Conservation (phyloP, 2,329 filamentous ascomycete genomes). For the Neonectria hederae region DNA sequence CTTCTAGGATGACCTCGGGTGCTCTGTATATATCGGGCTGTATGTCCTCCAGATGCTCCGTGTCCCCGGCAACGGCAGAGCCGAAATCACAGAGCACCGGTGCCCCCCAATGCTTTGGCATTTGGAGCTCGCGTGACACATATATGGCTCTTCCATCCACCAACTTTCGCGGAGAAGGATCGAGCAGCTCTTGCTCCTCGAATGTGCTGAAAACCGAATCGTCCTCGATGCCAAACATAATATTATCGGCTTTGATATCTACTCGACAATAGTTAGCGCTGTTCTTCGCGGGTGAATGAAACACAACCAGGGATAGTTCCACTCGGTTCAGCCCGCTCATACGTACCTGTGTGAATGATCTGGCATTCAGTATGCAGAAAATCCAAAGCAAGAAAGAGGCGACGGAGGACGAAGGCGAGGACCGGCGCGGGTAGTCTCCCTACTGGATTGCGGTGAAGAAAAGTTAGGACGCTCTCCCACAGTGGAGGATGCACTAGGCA, state of each 20-base stretch:
- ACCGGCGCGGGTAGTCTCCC: conserved; percentile 47
- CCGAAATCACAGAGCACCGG: conserved; percentile 61
- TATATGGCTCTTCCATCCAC: conserved; percentile 54
- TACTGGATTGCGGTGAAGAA: conserved; percentile 52
- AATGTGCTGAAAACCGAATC: conserved; percentile 51
- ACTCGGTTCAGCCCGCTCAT: background rate
- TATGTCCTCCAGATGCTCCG: conserved; percentile 46
- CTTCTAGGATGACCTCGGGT: conserved; percentile 58
- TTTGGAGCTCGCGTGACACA: conserved; percentile 50
- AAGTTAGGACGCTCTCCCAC: conserved; percentile 52
- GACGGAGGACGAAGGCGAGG: conserved; percentile 48
- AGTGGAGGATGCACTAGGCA: conserved; percentile 54
- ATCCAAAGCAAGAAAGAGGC: conserved; percentile 55
- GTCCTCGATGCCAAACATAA: conserved; percentile 54
- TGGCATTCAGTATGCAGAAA: conserved; percentile 57
- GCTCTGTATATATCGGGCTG: conserved; percentile 54
- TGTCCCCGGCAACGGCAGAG: conserved; percentile 51
- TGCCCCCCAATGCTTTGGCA: conserved; percentile 44
- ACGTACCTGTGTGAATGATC: conserved; percentile 56
- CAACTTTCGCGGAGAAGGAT: conserved; percentile 54
- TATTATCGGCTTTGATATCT: conserved; percentile 59
- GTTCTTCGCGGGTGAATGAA: conserved; percentile 23
- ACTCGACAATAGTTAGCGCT: conserved; percentile 44
- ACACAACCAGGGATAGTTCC: background rate
- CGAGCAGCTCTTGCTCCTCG: conserved; percentile 51